These are phyloP conservation scores for Aspergillus asperescens DNA, from an alignment of 495 filamentous ascomycete species.

Conservation along the genomic window DNA sequence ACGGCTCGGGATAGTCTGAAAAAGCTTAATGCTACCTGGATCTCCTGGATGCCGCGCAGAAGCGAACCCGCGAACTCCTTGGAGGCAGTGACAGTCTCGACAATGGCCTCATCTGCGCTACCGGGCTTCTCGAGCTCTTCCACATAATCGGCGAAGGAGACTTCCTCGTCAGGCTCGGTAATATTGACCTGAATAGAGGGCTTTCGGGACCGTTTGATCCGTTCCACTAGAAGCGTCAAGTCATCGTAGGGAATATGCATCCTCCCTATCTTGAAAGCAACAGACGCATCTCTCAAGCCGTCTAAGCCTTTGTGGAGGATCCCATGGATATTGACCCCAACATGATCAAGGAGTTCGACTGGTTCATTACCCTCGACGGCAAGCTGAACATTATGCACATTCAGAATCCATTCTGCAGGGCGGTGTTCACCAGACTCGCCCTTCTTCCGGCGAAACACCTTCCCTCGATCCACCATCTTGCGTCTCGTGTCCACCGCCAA, in stretches of 20 bases:
- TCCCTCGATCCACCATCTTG: slow-evolving; percentile 84
- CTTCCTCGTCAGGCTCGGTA: slow-evolving; percentile 45
- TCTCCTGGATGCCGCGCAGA: slow-evolving; percentile 86
- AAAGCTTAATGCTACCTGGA: slow-evolving; percentile 93
- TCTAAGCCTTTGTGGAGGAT: slow-evolving; percentile 83
- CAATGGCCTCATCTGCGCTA: slow-evolving; percentile 66
- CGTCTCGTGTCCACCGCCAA: slow-evolving; percentile 84
- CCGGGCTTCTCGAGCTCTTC: slow-evolving; percentile 73
- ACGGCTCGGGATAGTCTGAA: slow-evolving; percentile 79
- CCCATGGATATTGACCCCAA: slow-evolving; percentile 84
- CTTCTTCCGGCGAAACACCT: slow-evolving; percentile 80
- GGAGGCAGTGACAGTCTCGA: slow-evolving; percentile 85
- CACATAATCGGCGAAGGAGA: slow-evolving; percentile 68
- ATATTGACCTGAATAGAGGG: slow-evolving; percentile 27
- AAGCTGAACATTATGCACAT: slow-evolving; percentile 78
- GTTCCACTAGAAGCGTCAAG: slow-evolving; percentile 54
- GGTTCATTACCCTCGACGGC: slow-evolving; percentile 78
- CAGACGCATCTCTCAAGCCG: slow-evolving; percentile 81
- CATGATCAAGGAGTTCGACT: slow-evolving; percentile 83
- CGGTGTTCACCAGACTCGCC: slow-evolving; percentile 63
- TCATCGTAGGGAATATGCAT: slow-evolving; percentile 91
- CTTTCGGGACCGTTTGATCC: slow-evolving; percentile 40
- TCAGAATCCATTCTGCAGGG: slow-evolving; percentile 93
- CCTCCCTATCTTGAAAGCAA: slow-evolving; percentile 84
- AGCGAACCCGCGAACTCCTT: slow-evolving; percentile 89